Evolutionary conservation across 768 basidiomycete genomes (phyloP).

Genomic region (Ephemerocybe angulata): DNA sequence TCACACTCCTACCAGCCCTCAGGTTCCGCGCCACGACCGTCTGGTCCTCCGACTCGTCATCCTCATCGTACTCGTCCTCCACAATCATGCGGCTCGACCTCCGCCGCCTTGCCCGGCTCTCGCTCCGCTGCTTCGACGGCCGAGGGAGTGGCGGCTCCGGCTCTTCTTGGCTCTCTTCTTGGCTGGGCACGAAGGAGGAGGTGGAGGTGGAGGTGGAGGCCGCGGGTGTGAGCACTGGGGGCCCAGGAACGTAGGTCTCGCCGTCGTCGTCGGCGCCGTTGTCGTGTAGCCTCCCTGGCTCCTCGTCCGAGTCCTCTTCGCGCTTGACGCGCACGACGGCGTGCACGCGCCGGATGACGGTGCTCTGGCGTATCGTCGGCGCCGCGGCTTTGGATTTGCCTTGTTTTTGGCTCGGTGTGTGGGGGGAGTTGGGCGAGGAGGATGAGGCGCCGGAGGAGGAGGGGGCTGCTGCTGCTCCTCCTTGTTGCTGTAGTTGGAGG

Average conservation of each 20-base stretch:
- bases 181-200: no score
- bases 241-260: no score
- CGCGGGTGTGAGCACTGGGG: no score
- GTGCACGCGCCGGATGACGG: slow-evolving; percentile 61
- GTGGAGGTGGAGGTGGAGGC: slow-evolving; percentile 1
- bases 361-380: slow-evolving; percentile 16
- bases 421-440: no score
- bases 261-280: no score
- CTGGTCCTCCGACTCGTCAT: slow-evolving; percentile 9
- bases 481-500: no score
- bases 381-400: slow-evolving; percentile 1
- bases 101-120: neutral
- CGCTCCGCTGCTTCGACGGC: neutral
- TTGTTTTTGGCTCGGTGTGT: neutral
- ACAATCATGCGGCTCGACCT: slow-evolving; percentile 10
- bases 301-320: slow-evolving; percentile 48
- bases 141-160: neutral
- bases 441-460: no score
- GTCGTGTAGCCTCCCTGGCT: no score
- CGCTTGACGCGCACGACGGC: slow-evolving; percentile 64
- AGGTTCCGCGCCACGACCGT: neutral
- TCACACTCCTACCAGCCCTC: slow-evolving; percentile 10
- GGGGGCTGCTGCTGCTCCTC: no score
- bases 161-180: no score
- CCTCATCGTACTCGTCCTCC: slow-evolving; percentile 14